Conservation (phyloP, 2,329 filamentous ascomycete genomes). For the Whalleya microplaca region DNA sequence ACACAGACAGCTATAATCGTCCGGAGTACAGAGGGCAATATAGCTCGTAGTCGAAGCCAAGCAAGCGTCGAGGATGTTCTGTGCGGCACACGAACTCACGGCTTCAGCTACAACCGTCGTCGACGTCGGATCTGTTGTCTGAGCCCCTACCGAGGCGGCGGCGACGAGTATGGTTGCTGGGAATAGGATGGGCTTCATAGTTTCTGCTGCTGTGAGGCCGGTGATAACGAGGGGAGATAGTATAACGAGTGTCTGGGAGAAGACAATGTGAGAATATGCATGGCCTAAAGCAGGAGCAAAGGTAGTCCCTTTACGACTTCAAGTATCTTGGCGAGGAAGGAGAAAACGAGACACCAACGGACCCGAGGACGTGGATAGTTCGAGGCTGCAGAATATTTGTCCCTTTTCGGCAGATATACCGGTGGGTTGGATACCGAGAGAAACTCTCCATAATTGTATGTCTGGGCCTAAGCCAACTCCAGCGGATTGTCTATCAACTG, state of each 20-base stretch:
- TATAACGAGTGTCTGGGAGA: not conserved
- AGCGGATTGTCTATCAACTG: conserved; percentile 2
- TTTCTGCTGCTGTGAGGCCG: conserved; percentile 3
- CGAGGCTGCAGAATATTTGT: conserved; percentile 4
- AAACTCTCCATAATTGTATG: not conserved
- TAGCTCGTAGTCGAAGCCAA: conserved; percentile 41
- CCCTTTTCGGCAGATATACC: not conserved
- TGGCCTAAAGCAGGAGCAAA: conserved; percentile 11
- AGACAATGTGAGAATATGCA: not conserved
- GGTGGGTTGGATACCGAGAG: conserved; percentile 6
- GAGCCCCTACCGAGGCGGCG: conserved; percentile 21
- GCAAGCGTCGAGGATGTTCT: conserved; percentile 43
- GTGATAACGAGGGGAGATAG: not conserved
- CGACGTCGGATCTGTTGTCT: conserved; percentile 13
- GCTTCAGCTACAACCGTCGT: conserved; percentile 8
- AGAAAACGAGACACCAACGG: conserved; percentile 12
- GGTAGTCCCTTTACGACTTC: conserved; percentile 8
- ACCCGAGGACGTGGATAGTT: conserved; percentile 17
- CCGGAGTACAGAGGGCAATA: conserved; percentile 35
- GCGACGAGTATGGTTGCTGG: conserved; percentile 32
- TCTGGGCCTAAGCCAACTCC: not conserved
- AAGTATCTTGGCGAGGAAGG: conserved; percentile 8
- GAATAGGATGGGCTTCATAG: conserved; percentile 28
- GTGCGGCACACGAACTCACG: conserved; percentile 35
- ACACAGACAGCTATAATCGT: conserved; percentile 56